Percentiles rank a stretch among this genome's conserved stretches.
phyloP scores from a whole-genome alignment of 441 rosid genomes.

The Mallotus japonicus region DNA sequence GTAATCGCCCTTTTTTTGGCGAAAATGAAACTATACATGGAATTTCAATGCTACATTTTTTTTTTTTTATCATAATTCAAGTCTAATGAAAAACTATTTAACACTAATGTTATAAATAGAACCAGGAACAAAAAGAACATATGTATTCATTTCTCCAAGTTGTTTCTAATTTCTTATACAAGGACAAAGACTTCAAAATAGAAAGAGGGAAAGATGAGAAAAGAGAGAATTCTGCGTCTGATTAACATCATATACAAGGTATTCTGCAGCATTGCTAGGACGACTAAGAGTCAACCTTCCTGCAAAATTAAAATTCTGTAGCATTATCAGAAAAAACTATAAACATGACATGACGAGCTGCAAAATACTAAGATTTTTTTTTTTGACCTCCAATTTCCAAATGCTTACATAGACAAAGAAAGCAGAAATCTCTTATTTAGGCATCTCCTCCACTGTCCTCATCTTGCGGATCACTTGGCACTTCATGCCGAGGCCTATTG shows the following conservation, averaged over 20 bases:
- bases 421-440: conserved; percentile 18
- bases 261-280: not conserved
- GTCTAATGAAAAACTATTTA: no score
- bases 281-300: not conserved
- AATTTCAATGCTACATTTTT: no score
- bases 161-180: not conserved
- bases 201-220: not conserved
- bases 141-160: not conserved
- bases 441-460: conserved; percentile 35
- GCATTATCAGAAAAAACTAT: not conserved
- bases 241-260: conserved; percentile 7
- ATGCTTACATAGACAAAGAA: not conserved
- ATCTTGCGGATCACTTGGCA: conserved; percentile 57
- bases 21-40: no score
- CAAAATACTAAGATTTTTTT: not conserved
- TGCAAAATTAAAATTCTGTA: not conserved
- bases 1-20: no score
- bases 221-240: not conserved
- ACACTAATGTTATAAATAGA: not conserved
- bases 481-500: conserved; percentile 73
- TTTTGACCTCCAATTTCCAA: not conserved
- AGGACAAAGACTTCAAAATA: not conserved
- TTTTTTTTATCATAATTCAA: no score
- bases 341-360: not conserved
- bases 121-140: not conserved